Evolutionary conservation across 2,329 filamentous ascomycete genomes (phyloP).

Genomic region (Colletotrichum shisoi): DNA sequence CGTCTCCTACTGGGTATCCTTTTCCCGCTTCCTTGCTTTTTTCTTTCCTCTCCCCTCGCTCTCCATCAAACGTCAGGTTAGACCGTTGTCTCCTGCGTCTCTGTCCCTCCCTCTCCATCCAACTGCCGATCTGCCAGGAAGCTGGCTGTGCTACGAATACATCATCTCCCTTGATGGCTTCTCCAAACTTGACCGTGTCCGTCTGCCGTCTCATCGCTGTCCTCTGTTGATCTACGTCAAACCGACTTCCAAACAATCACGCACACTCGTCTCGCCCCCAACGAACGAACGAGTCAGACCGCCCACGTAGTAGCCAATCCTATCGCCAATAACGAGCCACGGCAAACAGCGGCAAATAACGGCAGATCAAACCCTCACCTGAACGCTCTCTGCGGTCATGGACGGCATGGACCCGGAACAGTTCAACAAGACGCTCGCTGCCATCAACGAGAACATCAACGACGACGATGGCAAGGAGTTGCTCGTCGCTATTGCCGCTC

Average conservation of each 20-base stretch:
- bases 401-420: constrained; percentile 28
- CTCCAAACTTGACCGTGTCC: not conserved
- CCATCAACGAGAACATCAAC: constrained; percentile 34
- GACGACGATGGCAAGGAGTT: constrained; percentile 46
- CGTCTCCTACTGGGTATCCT: not conserved
- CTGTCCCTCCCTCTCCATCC: not conserved
- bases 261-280: not conserved
- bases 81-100: not conserved
- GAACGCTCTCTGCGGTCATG: not conserved
- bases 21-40: no score
- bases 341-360: not conserved
- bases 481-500: constrained; percentile 54
- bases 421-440: constrained; percentile 18
- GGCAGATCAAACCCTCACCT: not conserved
- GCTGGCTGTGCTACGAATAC: constrained; percentile 4
- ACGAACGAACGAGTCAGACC: not conserved
- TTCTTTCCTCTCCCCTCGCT: not conserved
- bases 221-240: not conserved
- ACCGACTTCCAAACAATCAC: not conserved
- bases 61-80: constrained; percentile 1
- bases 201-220: not conserved
- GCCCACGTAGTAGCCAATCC: not conserved
- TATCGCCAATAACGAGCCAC: not conserved
- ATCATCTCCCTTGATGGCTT: constrained; percentile 24
- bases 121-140: constrained; percentile 15